Evolutionary conservation across 2,329 filamentous ascomycete genomes (phyloP).

Genomic region (Exophiala lecanii-corni): DNA sequence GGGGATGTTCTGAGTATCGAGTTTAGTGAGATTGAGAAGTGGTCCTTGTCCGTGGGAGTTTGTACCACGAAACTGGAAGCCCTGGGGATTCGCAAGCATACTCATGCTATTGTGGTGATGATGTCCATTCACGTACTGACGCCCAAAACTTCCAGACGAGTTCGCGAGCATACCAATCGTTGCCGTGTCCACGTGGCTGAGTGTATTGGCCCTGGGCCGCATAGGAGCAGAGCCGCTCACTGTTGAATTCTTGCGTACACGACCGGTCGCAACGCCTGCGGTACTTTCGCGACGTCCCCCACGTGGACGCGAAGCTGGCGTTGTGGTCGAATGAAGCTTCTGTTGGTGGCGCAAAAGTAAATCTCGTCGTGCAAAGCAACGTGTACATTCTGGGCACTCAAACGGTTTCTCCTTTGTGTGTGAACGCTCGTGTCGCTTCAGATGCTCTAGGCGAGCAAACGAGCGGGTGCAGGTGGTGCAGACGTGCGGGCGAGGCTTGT

Average conservation of each 20-base stretch:
- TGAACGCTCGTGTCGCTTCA: slow-evolving; percentile 96
- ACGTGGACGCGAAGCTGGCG: slow-evolving; percentile 78
- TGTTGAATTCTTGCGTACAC: slow-evolving; percentile 89
- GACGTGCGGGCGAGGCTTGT: slow-evolving; percentile 93
- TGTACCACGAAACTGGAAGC: slow-evolving; percentile 68
- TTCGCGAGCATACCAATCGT: slow-evolving; percentile 69
- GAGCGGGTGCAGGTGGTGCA: slow-evolving; percentile 87
- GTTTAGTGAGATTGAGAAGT: slow-evolving; percentile 67
- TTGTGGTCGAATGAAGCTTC: slow-evolving; percentile 92
- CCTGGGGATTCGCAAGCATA: slow-evolving; percentile 53
- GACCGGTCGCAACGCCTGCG: slow-evolving; percentile 61
- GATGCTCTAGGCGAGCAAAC: slow-evolving; percentile 89
- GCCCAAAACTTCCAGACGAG: slow-evolving; percentile 28
- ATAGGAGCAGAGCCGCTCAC: slow-evolving; percentile 58
- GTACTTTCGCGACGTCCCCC: slow-evolving; percentile 81
- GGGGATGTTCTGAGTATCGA: slow-evolving; percentile 72
- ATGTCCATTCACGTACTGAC: slow-evolving; percentile 47
- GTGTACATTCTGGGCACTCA: slow-evolving; percentile 87
- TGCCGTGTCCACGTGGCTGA: slow-evolving; percentile 81
- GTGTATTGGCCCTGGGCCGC: slow-evolving; percentile 90
- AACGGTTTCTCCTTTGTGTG: slow-evolving; percentile 99
- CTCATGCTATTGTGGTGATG: slow-evolving; percentile 73
- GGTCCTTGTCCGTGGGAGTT: slow-evolving; percentile 61
- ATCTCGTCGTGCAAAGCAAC: slow-evolving; percentile 93
- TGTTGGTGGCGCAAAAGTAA: slow-evolving; percentile 92